phyloP scores from a whole-genome alignment of 371 early-diverging fungal species.

The Aphelidium insulamus region DNA sequence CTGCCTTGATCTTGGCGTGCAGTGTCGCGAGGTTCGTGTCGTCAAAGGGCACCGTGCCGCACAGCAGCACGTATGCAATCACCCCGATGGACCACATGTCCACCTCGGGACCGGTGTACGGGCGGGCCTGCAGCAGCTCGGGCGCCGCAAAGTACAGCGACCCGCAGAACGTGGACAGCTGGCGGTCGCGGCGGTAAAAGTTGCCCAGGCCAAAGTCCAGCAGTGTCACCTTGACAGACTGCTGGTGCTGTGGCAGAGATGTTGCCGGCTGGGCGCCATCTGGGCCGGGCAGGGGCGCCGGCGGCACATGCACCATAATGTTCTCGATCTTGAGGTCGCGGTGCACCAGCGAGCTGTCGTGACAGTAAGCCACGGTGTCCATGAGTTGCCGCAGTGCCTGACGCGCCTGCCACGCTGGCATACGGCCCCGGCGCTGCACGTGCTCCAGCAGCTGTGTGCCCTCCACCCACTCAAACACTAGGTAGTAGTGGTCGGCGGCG shows the following conservation, averaged over 20 bases:
- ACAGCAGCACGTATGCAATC: constrained; percentile 57
- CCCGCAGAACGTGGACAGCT: constrained; percentile 58
- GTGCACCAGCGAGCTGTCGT: constrained; percentile 37
- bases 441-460: constrained; percentile 47
- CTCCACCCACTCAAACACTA: constrained; percentile 62
- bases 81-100: constrained; percentile 86
- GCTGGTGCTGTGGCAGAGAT: constrained; percentile 1
- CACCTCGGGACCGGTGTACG: constrained; percentile 69
- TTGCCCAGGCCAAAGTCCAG: constrained; percentile 80
- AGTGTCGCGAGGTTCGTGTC: constrained; percentile 33
- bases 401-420: too few species aligned
- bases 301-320: constrained; percentile 29
- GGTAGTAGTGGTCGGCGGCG: constrained; percentile 39
- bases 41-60: constrained; percentile 72
- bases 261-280: neutral
- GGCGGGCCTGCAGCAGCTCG: constrained; percentile 56
- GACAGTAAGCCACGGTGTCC: constrained; percentile 23
- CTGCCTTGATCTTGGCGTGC: constrained; percentile 43
- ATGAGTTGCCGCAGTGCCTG: too few species aligned
- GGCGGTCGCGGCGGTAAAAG: constrained; percentile 35
- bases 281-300: neutral
- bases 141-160: constrained; percentile 62
- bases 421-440: too few species aligned
- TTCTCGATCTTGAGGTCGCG: constrained; percentile 85
- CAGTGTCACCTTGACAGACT: constrained; percentile 28